Evolutionary conservation across 306 rosid species (phyloP), one percentile per base, ranked within the genome.

Genomic region (Dalbergia cultrata): DNA sequence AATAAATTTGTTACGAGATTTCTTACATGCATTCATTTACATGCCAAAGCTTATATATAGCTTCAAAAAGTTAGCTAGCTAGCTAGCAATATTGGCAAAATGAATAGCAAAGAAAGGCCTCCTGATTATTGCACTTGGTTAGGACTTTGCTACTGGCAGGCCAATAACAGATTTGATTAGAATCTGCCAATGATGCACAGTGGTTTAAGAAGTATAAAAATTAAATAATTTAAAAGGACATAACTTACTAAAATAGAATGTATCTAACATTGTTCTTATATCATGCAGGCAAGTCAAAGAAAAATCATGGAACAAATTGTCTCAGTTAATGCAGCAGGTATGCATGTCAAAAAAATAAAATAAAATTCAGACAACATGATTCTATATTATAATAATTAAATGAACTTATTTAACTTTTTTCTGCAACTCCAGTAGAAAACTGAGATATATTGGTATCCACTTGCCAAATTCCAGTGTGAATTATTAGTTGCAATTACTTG

Each of bases 201-300:
- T 18, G 17, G 33, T 62, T 41, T 54, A 45, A 60, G 52, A 53
- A 63, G 13, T 13, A 70, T 44, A 8, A 70, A 50, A 45, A 52
- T 43, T 0, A 43, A 43, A 13, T 45, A 35, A 13, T n/a, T 12
- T n/a, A 63, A 12, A 52, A 52, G 69, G 43, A 66, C 13, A 17
- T 12, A 67, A 39, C 44, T 72, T 34, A 47, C 18, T 61, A 44
- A 60, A 52, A 8, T 34, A 45, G 14, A 81, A 44, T 62, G 54
- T 54, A 71, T 79, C 77, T 76, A 17, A 17, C 10, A 26, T 47
- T 52, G 9, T 80, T 59, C 35, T 61, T 78, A 84, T 74, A 50
- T 75, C 77, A 26, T 83, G 91, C 93, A 93, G 98, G 98, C 86
- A 90, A 87, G 83, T 75, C 83, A 71, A 91, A 89, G 54, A 84